A percentile compares a stretch with the other conserved stretches of the same genome.
These are phyloP conservation scores for Fusarium bactridioides DNA, from an alignment of 2,329 filamentous ascomycete genomes.

Conservation along the genomic window DNA sequence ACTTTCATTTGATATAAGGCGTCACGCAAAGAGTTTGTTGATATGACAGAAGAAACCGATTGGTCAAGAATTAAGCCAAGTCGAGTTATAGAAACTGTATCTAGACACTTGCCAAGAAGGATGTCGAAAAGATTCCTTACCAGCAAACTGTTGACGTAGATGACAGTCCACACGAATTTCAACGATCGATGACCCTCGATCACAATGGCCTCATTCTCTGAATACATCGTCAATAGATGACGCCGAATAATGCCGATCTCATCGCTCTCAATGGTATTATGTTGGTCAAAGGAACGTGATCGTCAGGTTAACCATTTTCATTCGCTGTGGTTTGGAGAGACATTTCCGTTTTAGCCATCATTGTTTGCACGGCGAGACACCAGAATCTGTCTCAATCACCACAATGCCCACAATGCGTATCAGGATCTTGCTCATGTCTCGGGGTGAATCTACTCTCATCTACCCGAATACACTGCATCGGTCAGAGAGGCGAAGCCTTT, in stretches of 20 bases:
- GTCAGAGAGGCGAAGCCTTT: background rate
- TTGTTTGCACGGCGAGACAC: background rate
- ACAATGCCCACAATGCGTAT: background rate
- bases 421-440: background rate
- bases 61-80: constrained; percentile 1
- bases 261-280: background rate
- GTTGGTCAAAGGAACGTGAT: constrained; percentile 26
- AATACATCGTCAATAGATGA: constrained; percentile 2
- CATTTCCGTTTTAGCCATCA: background rate
- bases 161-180: background rate
- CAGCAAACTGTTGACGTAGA: background rate
- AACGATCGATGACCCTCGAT: background rate
- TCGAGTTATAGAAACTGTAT: constrained; percentile 12
- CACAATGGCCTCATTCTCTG: background rate
- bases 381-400: constrained; percentile 13
- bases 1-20: background rate
- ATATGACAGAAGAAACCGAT: background rate
- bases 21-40: background rate
- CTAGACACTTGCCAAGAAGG: constrained; percentile 1
- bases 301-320: constrained; percentile 5
- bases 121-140: constrained; percentile 7
- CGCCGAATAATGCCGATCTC: background rate
- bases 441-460: background rate
- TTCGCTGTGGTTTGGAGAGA: background rate
- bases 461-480: background rate